Evolutionary conservation across 257 asterid species (phyloP), one percentile per base, ranked within the genome.

Genomic region (Parsonsia alboflavescens): DNA sequence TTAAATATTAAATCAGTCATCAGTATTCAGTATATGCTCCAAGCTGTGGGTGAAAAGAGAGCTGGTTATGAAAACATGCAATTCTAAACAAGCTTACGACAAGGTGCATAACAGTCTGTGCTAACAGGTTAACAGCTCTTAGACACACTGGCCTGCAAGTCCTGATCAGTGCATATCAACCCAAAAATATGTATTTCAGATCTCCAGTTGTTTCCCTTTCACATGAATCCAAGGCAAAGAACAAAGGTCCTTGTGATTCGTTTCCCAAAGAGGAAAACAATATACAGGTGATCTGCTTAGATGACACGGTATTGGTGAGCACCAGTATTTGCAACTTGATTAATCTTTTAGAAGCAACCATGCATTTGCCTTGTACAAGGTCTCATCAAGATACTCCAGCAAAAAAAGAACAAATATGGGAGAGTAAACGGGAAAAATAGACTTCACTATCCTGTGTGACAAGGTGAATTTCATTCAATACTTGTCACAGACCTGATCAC

Each of bases 11-110:
- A 26, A 44, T 7, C 26, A 13, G 57, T 74, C 26, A 48, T 30
- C 52, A 44, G 6, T 16, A 68, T 21, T 30, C 52, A 44, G 6
- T 16, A 68, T 21, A 46, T 11, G n/a, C 75, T 5, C 10, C 45
- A 1, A 19, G 24, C 19, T 2, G 50, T 42, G 15, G 70, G 39
- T 65, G 28, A 39, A 10, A 65, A 16, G 41, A 72, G 22, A 41
- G 13, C 24, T 0, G 7, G 7, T 19, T n/a, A 56, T 42, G 44
- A 2, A 54, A 19, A 71, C 66, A 13, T 21, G 54, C 42, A 10
- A 65, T 65, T 1, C 30, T 17, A 44, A 75, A 30, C 77, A 48
- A 59, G 53, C 19, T 36, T 46, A 68, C 33, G 56, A 48, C 57
- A 50, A 2, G 19, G 30, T 16, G 57, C 21, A 52, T 24, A 30